Conservation (phyloP, 495 filamentous ascomycete species). For the Astrothelium macrocarpum region DNA sequence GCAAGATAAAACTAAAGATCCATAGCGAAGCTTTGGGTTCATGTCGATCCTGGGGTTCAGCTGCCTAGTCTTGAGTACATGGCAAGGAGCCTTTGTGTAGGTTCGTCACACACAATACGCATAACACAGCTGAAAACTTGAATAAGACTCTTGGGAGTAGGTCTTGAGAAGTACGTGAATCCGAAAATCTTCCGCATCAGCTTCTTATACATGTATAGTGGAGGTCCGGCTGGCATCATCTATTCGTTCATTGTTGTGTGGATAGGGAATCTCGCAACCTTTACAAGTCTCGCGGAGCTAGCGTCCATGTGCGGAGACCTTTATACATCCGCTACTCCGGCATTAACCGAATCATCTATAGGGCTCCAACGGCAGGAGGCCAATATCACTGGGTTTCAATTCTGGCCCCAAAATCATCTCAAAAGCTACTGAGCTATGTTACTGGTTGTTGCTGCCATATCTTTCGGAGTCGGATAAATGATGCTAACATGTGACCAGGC, state of each 20-base stretch:
- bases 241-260: conserved; percentile 11
- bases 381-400: conserved; percentile 15
- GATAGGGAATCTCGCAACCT: conserved; percentile 6
- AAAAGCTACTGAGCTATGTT: conserved; percentile 10
- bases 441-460: conserved; percentile 7
- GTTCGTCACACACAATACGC: neutral
- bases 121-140: conserved; percentile 24
- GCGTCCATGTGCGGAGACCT: no score
- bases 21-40: conserved; percentile 39
- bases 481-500: neutral
- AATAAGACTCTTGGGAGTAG: neutral
- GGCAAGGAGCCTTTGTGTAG: conserved; percentile 15
- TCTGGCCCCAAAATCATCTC: conserved; percentile 5
- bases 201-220: conserved; percentile 6
- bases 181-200: neutral
- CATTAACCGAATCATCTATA: neutral
- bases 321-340: neutral
- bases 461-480: neutral
- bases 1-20: neutral
- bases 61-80: conserved; percentile 41
- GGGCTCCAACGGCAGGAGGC: conserved; percentile 12
- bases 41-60: conserved; percentile 42
- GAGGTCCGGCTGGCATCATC: conserved; percentile 6
- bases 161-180: neutral
- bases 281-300: conserved; percentile 9